Base-by-base conservation (phyloP, 208 protist genomes). In the Leishmania guyanensis region DNA sequence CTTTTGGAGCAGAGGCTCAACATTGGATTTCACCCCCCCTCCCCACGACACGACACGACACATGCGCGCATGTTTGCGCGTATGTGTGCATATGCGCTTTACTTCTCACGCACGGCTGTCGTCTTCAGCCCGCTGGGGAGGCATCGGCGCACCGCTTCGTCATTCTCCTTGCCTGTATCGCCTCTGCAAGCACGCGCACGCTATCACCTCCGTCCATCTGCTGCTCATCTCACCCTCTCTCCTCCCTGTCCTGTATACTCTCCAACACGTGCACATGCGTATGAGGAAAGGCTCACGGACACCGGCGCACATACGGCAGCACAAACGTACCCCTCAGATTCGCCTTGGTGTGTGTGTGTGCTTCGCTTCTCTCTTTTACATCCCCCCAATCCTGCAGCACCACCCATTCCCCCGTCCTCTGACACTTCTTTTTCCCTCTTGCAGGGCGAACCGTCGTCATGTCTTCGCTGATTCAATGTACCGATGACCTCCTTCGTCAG, bases 401-500 rank as follows among this genome's bases (percentile, higher is more conserved):
- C 43, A 46, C 43, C 43, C 43, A 46, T 33, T 3, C 26, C 22
- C n/a, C 2, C 48, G 12, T 12, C 20, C n/a, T 53, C 14, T 54
- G 10, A 26, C n/a, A 0, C 78, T 54, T 79, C 46, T 66, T 82
- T 86, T 62, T 79, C 58, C 36, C 20, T 69, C 43, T 70, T 77
- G 26, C 79, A 9, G 36, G 12, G 22, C 10, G 29, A 10, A 20
- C 48, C 16, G 70, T 20, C n/a, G 74, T 43, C 4, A 90, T 90
- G 91, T 86, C 90, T 0, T 91, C 91, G 33, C 80, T 97, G 43
- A 80, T 94, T 29, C 84, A 76, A 76, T 95, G 92, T 81, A 89
- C 94, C 0, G 92, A 97, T 77, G 86, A 84, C 22, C 79, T 97
- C 70, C 83, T 97, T 33, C 91, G 92, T 73, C 94, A 97, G 78